A percentile compares a stretch with the other conserved stretches of the same genome.
Evolutionary conservation across 2,329 filamentous ascomycete species (phyloP).

Genomic region (Paecilomyces formosus): DNA sequence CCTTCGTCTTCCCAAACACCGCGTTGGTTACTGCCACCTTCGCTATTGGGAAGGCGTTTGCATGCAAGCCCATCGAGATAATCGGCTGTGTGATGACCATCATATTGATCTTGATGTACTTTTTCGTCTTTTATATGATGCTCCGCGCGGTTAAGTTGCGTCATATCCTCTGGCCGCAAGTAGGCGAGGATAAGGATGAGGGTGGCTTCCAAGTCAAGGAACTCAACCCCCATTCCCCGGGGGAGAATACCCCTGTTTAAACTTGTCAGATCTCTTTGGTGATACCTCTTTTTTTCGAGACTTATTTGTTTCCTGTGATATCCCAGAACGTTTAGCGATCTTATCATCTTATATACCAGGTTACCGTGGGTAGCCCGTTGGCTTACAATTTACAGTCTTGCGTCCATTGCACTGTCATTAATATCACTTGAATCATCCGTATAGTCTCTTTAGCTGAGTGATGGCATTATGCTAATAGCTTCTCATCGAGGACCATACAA

Average conservation of each 20-base stretch:
- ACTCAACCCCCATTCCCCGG: conserved; percentile 16
- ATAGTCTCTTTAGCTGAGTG: too few relatives aligned
- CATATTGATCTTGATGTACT: conserved; percentile 60
- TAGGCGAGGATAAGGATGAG: conserved; percentile 58
- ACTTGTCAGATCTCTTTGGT: background rate
- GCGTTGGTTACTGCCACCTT: conserved; percentile 66
- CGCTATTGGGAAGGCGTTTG: conserved; percentile 57
- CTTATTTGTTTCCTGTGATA: background rate
- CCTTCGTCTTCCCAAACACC: conserved; percentile 75
- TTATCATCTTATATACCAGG: background rate
- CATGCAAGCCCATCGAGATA: conserved; percentile 54
- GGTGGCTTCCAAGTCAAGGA: conserved; percentile 46
- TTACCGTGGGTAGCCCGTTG: too few relatives aligned
- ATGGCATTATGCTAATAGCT: too few relatives aligned
- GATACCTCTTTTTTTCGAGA: background rate
- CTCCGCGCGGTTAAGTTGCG: conserved; percentile 56
- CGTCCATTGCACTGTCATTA: too few relatives aligned
- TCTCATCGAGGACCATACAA: too few relatives aligned
- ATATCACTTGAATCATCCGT: too few relatives aligned
- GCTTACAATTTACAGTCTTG: too few relatives aligned
- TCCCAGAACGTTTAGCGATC: background rate
- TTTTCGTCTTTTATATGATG: conserved; percentile 63
- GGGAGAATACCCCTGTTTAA: conserved; percentile 11
- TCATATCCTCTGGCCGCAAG: conserved; percentile 70
- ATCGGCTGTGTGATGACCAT: conserved; percentile 61